Evolutionary conservation across 75 land plant genomes (phyloP).

Genomic region (Pseudotsuga menziesii): DNA sequence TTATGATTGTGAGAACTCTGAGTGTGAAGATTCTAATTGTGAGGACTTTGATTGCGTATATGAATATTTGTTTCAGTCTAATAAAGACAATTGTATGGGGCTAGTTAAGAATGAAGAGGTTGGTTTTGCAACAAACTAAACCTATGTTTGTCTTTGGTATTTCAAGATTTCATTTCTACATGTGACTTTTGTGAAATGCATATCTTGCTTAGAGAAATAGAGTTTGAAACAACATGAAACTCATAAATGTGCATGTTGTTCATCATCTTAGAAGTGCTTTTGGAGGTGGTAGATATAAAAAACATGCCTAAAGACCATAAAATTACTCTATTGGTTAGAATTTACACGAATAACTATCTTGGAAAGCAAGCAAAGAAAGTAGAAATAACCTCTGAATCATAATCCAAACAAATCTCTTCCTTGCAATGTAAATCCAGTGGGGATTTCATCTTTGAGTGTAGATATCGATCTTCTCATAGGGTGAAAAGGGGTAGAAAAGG

Average conservation of each 20-base stretch:
- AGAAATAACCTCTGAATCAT: constrained; percentile 32
- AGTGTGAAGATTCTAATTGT: constrained; percentile 6
- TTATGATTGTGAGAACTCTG: not conserved
- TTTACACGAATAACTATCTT: constrained; percentile 14
- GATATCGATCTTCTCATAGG: constrained; percentile 19
- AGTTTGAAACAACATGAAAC: not conserved
- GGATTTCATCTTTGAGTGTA: constrained; percentile 33
- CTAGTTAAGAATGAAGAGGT: constrained; percentile 30
- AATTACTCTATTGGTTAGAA: constrained; percentile 33
- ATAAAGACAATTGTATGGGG: constrained; percentile 21
- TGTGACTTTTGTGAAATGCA: not conserved
- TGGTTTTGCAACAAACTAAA: not conserved
- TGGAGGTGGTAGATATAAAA: constrained; percentile 48
- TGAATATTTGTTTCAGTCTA: constrained; percentile 7
- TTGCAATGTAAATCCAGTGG: constrained; percentile 61
- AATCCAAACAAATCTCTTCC: constrained; percentile 31
- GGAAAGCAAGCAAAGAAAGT: constrained; percentile 16
- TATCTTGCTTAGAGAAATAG: not conserved
- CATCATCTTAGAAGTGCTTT: constrained; percentile 30
- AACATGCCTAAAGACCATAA: constrained; percentile 33
- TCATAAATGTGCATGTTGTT: not conserved
- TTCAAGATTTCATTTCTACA: not conserved
- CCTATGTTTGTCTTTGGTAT: not conserved
- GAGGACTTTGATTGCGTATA: not conserved
- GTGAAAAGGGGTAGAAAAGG: constrained; percentile 10